phyloP scores from a whole-genome alignment of 1,284 basidiomycete genomes.

The Testicularia cyperi region DNA sequence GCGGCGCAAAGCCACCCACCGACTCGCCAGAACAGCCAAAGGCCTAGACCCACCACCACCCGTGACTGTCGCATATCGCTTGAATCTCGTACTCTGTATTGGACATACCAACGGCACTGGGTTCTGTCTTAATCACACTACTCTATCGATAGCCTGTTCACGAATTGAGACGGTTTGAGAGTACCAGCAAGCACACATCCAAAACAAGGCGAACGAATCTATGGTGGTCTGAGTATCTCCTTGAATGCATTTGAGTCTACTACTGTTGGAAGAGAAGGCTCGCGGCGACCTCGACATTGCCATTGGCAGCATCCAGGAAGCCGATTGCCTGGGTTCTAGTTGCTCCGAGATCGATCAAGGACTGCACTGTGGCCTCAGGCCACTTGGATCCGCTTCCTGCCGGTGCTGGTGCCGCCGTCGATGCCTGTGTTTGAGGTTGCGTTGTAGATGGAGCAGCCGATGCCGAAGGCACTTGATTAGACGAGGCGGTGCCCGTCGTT shows the following conservation, averaged over 20 bases:
- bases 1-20: conserved; percentile 11
- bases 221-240: no score
- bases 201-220: no score
- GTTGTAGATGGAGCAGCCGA: conserved; percentile 2
- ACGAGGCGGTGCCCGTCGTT: conserved; percentile 16
- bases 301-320: conserved; percentile 75
- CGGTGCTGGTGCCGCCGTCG: conserved; percentile 1
- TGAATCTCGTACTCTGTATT: no score
- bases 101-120: no score
- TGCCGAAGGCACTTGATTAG: conserved; percentile 3
- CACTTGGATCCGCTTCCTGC: conserved; percentile 42
- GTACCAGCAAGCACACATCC: no score
- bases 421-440: no score
- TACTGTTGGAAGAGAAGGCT: conserved; percentile 72
- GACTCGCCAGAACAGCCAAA: not conserved
- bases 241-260: no score
- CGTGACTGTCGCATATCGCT: not conserved
- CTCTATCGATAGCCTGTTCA: no score
- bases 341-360: conserved; percentile 70
- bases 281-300: conserved; percentile 84
- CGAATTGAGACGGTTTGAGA: no score
- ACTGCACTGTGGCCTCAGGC: conserved; percentile 47
- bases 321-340: conserved; percentile 74
- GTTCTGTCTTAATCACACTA: no score
- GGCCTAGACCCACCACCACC: not conserved